Conservation (phyloP, 2,329 filamentous ascomycete species). For the Lojkania enalia region DNA sequence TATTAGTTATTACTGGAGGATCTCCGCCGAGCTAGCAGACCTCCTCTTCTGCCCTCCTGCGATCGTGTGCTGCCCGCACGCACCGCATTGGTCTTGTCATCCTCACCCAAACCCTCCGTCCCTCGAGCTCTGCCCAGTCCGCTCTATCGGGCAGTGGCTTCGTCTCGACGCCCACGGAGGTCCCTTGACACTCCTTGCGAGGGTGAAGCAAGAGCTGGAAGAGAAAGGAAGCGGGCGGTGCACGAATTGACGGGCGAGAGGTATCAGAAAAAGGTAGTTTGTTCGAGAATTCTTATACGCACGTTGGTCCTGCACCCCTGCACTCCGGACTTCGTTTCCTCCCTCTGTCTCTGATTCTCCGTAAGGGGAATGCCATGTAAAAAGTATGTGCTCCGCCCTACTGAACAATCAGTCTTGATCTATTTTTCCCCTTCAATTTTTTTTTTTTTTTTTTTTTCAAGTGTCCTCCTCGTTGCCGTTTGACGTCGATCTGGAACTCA, state of each 20-base stretch:
- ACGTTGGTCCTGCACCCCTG: constrained; percentile 16
- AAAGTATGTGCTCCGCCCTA: constrained; percentile 17
- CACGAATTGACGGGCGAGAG: neutral
- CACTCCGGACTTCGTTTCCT: constrained; percentile 21
- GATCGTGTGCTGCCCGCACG: constrained; percentile 28
- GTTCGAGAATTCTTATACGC: constrained; percentile 21
- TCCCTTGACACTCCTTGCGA: constrained; percentile 8
- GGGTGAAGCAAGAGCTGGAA: constrained; percentile 7
- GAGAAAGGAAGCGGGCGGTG: constrained; percentile 14
- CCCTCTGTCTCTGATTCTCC: constrained; percentile 22
- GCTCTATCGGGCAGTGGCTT: constrained; percentile 7
- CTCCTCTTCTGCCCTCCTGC: constrained; percentile 29
- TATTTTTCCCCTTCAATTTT: constrained; percentile 13
- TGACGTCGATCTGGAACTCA: constrained; percentile 34
- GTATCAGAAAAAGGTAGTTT: constrained; percentile 29
- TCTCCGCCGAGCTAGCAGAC: constrained; percentile 40
- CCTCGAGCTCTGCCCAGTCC: constrained; percentile 2
- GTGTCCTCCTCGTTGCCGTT: constrained; percentile 17
- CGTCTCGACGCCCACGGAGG: constrained; percentile 4
- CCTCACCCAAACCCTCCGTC: constrained; percentile 7
- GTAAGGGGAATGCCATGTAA: constrained; percentile 22
- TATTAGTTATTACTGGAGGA: constrained; percentile 48
- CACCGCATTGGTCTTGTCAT: constrained; percentile 23
- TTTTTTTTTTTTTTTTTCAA: constrained; percentile 6
- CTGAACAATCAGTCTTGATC: constrained; percentile 13